Evolutionary conservation across 331 rosid genomes (phyloP).

Genomic region (Quercus lobata): DNA sequence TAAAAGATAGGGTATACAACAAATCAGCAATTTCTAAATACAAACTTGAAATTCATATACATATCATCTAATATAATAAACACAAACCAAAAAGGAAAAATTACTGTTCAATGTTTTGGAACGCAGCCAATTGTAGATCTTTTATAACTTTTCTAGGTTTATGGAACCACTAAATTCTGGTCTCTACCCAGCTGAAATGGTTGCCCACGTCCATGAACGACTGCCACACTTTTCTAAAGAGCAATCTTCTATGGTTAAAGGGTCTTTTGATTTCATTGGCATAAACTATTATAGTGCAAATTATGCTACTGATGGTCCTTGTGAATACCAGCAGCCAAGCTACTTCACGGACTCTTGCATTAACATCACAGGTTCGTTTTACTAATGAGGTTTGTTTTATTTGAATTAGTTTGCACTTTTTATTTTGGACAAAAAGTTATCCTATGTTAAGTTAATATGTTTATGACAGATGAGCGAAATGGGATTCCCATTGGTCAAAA

Average conservation of each 20-base stretch:
- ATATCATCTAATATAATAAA: too few relatives aligned
- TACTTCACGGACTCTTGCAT: conserved; percentile 29
- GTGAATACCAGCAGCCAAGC: conserved; percentile 2
- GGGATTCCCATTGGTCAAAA: conserved; percentile 52
- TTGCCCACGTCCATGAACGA: conserved; percentile 6
- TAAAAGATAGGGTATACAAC: too few relatives aligned
- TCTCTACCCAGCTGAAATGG: conserved; percentile 34
- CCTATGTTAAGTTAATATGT: not conserved
- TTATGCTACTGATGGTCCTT: conserved; percentile 28
- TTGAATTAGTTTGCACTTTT: not conserved
- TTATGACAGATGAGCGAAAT: conserved; percentile 21
- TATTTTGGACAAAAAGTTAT: not conserved
- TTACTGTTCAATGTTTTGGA: too few relatives aligned
- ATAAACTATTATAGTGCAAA: conserved; percentile 29
- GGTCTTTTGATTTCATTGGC: conserved; percentile 42
- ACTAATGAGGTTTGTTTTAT: not conserved
- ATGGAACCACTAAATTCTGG: conserved; percentile 35
- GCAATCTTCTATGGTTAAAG: conserved; percentile 18
- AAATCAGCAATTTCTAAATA: too few relatives aligned
- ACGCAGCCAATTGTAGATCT: too few relatives aligned
- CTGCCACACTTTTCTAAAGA: conserved; percentile 31
- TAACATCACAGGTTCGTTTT: conserved; percentile 8
- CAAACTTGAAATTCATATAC: too few relatives aligned
- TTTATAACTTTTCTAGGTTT: conserved; percentile 11
- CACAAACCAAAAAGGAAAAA: too few relatives aligned